phyloP scores from a whole-genome alignment of 345 rosid genomes.

The Citrus inodora region DNA sequence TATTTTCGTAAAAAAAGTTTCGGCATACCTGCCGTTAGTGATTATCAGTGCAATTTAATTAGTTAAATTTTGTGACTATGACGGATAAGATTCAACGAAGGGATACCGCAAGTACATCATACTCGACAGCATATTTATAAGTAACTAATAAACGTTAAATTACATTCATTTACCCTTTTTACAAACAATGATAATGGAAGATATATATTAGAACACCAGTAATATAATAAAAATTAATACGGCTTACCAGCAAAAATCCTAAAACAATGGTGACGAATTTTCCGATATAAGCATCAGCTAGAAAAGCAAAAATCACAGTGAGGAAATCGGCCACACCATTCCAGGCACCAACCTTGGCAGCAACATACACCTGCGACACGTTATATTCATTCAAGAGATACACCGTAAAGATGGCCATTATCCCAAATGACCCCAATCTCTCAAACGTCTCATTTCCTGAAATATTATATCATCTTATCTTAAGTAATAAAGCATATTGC shows the following conservation, averaged over 20 bases:
- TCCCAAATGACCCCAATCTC: conserved; percentile 41
- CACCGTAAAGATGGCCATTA: conserved; percentile 36
- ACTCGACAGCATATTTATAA: too few relatives aligned
- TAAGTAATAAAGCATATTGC: too few relatives aligned
- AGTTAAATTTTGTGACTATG: too few relatives aligned
- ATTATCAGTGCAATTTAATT: too few relatives aligned
- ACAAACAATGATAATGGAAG: too few relatives aligned
- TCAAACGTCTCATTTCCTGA: conserved; percentile 54
- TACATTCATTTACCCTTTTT: too few relatives aligned
- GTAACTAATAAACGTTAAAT: too few relatives aligned
- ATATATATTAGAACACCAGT: neutral
- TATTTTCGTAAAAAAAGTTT: too few relatives aligned
- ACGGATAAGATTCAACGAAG: too few relatives aligned
- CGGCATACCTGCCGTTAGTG: too few relatives aligned
- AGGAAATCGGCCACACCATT: conserved; percentile 37
- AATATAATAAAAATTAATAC: neutral
- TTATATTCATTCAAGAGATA: conserved; percentile 25
- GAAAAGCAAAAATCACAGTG: conserved; percentile 32
- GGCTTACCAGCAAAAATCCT: conserved; percentile 8
- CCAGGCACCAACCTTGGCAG: conserved; percentile 31
- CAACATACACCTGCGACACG: conserved; percentile 35
- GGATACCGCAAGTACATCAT: too few relatives aligned
- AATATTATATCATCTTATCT: too few relatives aligned
- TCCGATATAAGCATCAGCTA: conserved; percentile 25
- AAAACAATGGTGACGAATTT: conserved; percentile 26